Conservation (phyloP, 2,329 filamentous ascomycete genomes). For the Xylariaceae sp. region DNA sequence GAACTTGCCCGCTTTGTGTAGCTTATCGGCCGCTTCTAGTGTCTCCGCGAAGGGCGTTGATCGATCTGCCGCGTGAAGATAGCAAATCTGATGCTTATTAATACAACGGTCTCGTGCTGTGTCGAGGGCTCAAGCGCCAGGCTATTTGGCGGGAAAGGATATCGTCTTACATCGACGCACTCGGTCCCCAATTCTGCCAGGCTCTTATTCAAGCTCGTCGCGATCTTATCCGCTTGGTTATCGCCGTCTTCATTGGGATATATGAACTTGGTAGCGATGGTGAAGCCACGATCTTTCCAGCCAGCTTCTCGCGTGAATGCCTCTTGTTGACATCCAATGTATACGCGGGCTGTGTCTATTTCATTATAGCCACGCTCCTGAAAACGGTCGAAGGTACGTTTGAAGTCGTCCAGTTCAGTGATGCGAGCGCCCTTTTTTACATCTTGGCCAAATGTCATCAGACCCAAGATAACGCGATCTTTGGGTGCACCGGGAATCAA, state of each 20-base stretch:
- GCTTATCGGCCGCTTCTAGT: constrained; percentile 70
- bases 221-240: constrained; percentile 64
- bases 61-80: constrained; percentile 69
- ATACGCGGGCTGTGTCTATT: constrained; percentile 77
- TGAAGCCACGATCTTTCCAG: constrained; percentile 78
- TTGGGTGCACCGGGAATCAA: constrained; percentile 46
- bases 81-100: constrained; percentile 55
- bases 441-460: constrained; percentile 80
- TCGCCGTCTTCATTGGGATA: constrained; percentile 61
- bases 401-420: constrained; percentile 65
- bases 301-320: constrained; percentile 70
- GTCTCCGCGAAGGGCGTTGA: constrained; percentile 76
- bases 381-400: constrained; percentile 69
- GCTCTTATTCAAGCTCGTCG: constrained; percentile 63
- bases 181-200: constrained; percentile 71
- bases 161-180: constrained; percentile 59
- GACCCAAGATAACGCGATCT: constrained; percentile 73
- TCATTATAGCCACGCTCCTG: constrained; percentile 80
- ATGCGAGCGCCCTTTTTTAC: constrained; percentile 65
- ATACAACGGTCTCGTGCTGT: background rate
- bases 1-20: constrained; percentile 86
- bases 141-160: too few relatives aligned
- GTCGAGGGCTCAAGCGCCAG: too few relatives aligned
- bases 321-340: constrained; percentile 72
- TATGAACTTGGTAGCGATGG: constrained; percentile 70